These are phyloP conservation scores for Xylaria intraflava DNA, from an alignment of 495 filamentous ascomycete species.

Conservation along the genomic window DNA sequence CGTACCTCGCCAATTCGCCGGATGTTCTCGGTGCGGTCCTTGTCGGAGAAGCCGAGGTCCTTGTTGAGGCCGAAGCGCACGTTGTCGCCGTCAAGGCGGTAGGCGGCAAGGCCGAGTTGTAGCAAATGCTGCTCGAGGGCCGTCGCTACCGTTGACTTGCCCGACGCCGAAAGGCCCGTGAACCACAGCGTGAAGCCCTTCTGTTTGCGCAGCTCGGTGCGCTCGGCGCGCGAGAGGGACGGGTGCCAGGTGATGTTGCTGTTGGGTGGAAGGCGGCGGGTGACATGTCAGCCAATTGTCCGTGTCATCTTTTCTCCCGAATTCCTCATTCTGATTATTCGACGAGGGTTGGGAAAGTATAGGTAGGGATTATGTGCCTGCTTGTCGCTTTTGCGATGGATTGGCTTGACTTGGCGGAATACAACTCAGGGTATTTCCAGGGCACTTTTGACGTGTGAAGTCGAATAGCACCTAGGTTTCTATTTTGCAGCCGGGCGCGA, in stretches of 20 bases:
- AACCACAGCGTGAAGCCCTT: constrained; percentile 95
- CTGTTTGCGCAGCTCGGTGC: constrained; percentile 71
- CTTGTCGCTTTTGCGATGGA: not conserved
- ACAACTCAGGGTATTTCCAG: too few species aligned
- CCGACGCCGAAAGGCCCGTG: constrained; percentile 89
- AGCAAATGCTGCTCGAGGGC: constrained; percentile 94
- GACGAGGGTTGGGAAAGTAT: not conserved
- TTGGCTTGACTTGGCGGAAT: too few species aligned
- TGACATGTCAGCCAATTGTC: not conserved
- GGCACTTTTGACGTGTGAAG: too few species aligned
- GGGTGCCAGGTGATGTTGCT: constrained; percentile 99
- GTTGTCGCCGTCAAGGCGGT: constrained; percentile 97
- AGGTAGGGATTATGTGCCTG: not conserved
- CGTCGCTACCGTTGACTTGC: constrained; percentile 93
- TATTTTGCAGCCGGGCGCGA: not conserved
- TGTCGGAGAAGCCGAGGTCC: constrained; percentile 89
- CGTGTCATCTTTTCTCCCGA: not conserved
- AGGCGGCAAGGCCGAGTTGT: constrained; percentile 71
- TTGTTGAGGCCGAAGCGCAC: constrained; percentile 97
- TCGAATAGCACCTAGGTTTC: too few species aligned
- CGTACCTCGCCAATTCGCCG: constrained; percentile 79
- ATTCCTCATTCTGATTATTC: not conserved
- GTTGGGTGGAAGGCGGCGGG: not conserved
- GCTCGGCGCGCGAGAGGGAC: constrained; percentile 77
- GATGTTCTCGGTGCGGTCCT: constrained; percentile 96